Base-by-base conservation (phyloP, 192 early-diverging fungal species). In the Coemansia asiatica region DNA sequence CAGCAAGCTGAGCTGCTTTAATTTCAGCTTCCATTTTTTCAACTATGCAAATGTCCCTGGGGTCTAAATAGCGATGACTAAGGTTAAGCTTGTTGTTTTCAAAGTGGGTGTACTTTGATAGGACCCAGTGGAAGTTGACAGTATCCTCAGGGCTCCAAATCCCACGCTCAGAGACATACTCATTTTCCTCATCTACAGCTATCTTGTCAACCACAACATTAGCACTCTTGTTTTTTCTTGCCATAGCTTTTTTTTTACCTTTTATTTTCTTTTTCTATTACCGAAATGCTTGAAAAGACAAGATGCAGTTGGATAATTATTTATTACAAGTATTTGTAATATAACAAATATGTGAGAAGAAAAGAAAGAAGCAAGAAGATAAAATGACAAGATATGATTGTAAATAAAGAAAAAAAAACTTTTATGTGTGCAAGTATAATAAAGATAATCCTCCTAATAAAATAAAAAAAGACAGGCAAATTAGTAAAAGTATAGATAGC, bases 21-120 rank as follows among this genome's bases (percentile, higher is more conserved):
- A 40, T 58, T 36, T 69, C 58, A 15, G 13, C 21, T 35, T 73
- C 76, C 29, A 73, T 54, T 21, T 44, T 62, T 16, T 73, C 76
- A 25, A 63, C 67, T 13, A 68, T 23, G 19, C 60, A 53, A 18
- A 79, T 74, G 38, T 79, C 76, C 1, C 68, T 64, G 7, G 59
- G 28, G 33, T 79, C 76, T 47, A 79, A 40, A 47, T 79, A 79
- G 44, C 76, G 67, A 49, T 79, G 76, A 56, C 70, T 61, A 0
- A 79, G 65, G 15, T 48, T 56, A 6, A 79, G 25, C 10, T 49
- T 27, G 10, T 56, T 57, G n/a, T 31, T 28, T 12, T 63, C 63
- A 61, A 79, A 64, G 29, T 54, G 36, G 7, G 76, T 79, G 57
- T 70, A 27, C 46, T 64, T 60, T 18, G 76, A 74, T 5, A 79